Percentiles rank a stretch among this genome's conserved stretches.
phyloP scores from a whole-genome alignment of 2,329 filamentous ascomycete species.

The Aspergillus novofumigatus region DNA sequence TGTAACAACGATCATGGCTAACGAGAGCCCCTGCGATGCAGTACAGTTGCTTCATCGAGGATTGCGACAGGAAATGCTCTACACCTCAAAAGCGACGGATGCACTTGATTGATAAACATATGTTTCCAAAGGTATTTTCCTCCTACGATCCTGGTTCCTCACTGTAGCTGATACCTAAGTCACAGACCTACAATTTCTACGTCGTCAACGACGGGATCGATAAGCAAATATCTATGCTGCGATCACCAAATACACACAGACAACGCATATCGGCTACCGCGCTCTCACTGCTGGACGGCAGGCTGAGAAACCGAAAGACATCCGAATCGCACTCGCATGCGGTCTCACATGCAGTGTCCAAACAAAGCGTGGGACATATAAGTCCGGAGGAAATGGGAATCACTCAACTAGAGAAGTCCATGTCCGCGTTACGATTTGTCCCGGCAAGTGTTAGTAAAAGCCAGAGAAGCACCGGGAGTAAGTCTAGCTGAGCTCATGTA shows the following conservation, averaged over 20 bases:
- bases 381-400: slow-evolving; percentile 28
- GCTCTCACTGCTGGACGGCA: slow-evolving; percentile 30
- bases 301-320: slow-evolving; percentile 29
- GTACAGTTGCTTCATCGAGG: slow-evolving; percentile 87
- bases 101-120: slow-evolving; percentile 91
- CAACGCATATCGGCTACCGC: slow-evolving; percentile 33
- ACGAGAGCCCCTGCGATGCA: slow-evolving; percentile 41
- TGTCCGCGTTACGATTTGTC: slow-evolving; percentile 44
- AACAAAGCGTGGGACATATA: not conserved
- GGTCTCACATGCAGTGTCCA: not conserved
- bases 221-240: slow-evolving; percentile 71
- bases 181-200: slow-evolving; percentile 74
- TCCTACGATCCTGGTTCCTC: not conserved
- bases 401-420: slow-evolving; percentile 37
- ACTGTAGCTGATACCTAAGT: not conserved
- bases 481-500: slow-evolving; percentile 10
- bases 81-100: slow-evolving; percentile 78
- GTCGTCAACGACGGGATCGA: slow-evolving; percentile 89
- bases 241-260: slow-evolving; percentile 32
- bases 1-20: not conserved
- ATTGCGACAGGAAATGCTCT: slow-evolving; percentile 78
- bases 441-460: slow-evolving; percentile 38
- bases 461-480: slow-evolving; percentile 17
- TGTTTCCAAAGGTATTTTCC: slow-evolving; percentile 63
- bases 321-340: slow-evolving; percentile 20